These are phyloP conservation scores for Macadamia tetraphylla DNA, from an alignment of 164 flowering plant genomes.

Conservation along the genomic window DNA sequence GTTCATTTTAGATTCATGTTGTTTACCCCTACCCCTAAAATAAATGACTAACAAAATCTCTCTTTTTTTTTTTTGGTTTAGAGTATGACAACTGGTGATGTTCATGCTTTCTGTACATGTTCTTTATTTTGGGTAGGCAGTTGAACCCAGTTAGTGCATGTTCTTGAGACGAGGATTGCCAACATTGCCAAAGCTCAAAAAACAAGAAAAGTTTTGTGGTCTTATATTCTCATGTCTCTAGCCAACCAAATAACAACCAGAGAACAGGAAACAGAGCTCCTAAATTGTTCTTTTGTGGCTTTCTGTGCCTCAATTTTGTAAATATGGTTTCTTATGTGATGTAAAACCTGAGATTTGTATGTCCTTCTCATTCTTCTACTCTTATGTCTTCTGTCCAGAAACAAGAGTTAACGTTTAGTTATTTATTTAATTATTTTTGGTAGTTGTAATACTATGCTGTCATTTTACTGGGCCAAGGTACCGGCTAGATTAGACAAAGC, in stretches of 20 bases:
- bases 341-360: constrained; percentile 17
- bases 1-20: neutral
- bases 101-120: no score
- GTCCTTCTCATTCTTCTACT: constrained; percentile 27
- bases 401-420: neutral
- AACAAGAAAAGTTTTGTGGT: neutral
- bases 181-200: no score
- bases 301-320: constrained; percentile 23
- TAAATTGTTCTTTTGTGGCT: constrained; percentile 12
- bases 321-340: constrained; percentile 18
- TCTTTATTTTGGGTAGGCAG: no score
- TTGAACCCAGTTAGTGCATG: no score
- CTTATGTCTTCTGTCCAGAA: neutral
- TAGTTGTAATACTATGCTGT: no score
- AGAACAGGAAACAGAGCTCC: constrained; percentile 3
- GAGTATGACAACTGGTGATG: no score
- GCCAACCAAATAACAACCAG: constrained; percentile 17
- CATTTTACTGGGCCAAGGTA: no score
- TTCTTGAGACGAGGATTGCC: no score
- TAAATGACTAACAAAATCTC: neutral
- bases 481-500: no score
- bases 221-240: constrained; percentile 5
- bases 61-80: neutral
- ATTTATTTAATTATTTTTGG: no score
- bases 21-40: no score